Evolutionary conservation across 2,329 filamentous ascomycete genomes (phyloP).

Genomic region (Exophiala viscosa): DNA sequence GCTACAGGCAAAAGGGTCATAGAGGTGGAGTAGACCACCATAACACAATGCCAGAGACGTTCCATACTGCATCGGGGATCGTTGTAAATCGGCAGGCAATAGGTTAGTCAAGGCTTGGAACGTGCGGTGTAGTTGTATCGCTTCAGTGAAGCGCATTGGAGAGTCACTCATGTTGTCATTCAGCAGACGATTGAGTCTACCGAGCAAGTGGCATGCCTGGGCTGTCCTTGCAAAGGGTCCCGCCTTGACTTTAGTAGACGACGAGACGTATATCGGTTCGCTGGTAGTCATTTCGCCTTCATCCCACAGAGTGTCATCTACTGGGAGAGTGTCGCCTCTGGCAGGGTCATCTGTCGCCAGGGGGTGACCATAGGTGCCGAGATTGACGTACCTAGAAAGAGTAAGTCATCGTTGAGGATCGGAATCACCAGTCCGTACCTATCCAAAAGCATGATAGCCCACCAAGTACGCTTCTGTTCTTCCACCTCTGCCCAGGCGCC

Average conservation of each 20-base stretch:
- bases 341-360: conserved; percentile 29
- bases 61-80: conserved; percentile 26
- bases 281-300: conserved; percentile 25
- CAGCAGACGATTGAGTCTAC: conserved; percentile 32
- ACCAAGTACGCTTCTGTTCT: conserved; percentile 29
- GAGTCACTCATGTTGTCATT: conserved; percentile 32
- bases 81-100: conserved; percentile 29
- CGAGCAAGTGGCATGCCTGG: conserved; percentile 35
- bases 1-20: conserved; percentile 34
- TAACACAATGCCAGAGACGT: conserved; percentile 35
- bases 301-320: conserved; percentile 28
- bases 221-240: conserved; percentile 35
- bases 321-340: conserved; percentile 26
- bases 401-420: neutral
- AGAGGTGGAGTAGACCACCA: conserved; percentile 32
- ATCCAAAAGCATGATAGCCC: conserved; percentile 30
- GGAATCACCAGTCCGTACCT: conserved; percentile 18
- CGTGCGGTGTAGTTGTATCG: conserved; percentile 34
- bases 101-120: conserved; percentile 32
- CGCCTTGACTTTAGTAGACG: conserved; percentile 27
- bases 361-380: conserved; percentile 26
- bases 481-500: conserved; percentile 29
- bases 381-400: conserved; percentile 27
- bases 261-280: conserved; percentile 29
- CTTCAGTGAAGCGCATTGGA: conserved; percentile 33